These are phyloP conservation scores for Diplocarpon rosae DNA, from an alignment of 2,329 filamentous ascomycete species.

Conservation along the genomic window DNA sequence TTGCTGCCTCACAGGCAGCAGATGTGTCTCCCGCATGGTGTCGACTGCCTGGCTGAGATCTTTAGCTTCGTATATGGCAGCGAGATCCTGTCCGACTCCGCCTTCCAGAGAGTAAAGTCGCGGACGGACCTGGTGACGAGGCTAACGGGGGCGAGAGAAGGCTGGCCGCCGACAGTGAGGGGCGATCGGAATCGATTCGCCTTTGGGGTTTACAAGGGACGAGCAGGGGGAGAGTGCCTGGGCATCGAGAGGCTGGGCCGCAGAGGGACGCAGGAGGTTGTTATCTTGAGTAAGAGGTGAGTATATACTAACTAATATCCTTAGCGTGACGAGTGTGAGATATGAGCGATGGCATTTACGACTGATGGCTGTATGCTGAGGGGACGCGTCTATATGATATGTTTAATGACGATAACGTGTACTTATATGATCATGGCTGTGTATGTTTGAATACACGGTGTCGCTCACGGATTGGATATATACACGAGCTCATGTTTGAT, in stretches of 20 bases:
- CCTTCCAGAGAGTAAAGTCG: conserved; percentile 58
- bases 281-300: conserved; percentile 9
- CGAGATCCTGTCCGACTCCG: conserved; percentile 58
- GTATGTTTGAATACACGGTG: no score
- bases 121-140: conserved; percentile 58
- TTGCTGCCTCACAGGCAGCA: conserved; percentile 51
- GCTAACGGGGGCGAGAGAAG: conserved; percentile 33
- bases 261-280: conserved; percentile 11
- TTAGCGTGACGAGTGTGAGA: conserved; percentile 16
- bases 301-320: neutral
- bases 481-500: no score
- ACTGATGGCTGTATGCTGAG: neutral
- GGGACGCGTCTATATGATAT: no score
- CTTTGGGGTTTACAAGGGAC: conserved; percentile 22
- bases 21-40: conserved; percentile 61
- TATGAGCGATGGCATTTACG: neutral
- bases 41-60: conserved; percentile 63
- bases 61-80: conserved; percentile 68
- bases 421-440: no score
- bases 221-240: conserved; percentile 20
- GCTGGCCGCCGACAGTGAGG: conserved; percentile 1
- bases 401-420: no score
- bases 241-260: conserved; percentile 25
- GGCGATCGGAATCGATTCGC: conserved; percentile 17
- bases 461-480: no score